phyloP scores from a whole-genome alignment of 177 flowering plant genomes.

The Vitis hybrid region DNA sequence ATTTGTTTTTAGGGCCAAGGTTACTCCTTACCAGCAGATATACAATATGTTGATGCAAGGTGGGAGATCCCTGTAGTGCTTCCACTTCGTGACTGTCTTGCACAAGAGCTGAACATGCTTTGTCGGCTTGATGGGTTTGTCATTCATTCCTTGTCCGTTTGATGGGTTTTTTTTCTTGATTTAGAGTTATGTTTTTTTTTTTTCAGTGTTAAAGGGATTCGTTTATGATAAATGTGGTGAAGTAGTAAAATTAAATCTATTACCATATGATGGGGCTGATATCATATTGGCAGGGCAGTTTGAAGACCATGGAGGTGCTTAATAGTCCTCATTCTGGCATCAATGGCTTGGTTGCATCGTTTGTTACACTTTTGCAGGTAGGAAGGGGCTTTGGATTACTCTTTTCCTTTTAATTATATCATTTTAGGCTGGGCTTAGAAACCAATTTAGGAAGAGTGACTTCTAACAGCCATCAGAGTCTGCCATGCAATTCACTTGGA shows the following conservation, averaged over 20 bases:
- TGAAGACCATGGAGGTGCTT: conserved; percentile 54
- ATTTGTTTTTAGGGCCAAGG: conserved; percentile 70
- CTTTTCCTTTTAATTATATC: not conserved
- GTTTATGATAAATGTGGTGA: not conserved
- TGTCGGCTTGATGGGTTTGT: conserved; percentile 77
- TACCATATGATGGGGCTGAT: conserved; percentile 15
- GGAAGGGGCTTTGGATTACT: not conserved
- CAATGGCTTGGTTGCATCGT: conserved; percentile 81
- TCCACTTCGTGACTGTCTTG: conserved; percentile 92
- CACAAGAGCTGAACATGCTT: conserved; percentile 69
- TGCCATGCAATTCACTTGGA: not conserved
- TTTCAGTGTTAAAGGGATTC: not conserved
- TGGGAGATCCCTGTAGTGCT: conserved; percentile 85
- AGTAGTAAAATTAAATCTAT: not conserved
- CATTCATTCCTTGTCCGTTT: not conserved
- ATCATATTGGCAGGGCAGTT: conserved; percentile 58
- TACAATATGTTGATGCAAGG: conserved; percentile 94
- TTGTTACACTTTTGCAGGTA: conserved; percentile 81
- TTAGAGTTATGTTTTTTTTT: not conserved
- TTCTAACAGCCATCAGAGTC: not conserved
- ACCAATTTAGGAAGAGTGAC: too few relatives aligned
- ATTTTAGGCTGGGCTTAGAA: not conserved
- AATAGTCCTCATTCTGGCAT: conserved; percentile 53
- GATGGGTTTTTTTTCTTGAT: not conserved
- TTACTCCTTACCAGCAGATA: conserved; percentile 89